phyloP scores from a whole-genome alignment of 2,329 filamentous ascomycete genomes.

The Daldinia sp. region DNA sequence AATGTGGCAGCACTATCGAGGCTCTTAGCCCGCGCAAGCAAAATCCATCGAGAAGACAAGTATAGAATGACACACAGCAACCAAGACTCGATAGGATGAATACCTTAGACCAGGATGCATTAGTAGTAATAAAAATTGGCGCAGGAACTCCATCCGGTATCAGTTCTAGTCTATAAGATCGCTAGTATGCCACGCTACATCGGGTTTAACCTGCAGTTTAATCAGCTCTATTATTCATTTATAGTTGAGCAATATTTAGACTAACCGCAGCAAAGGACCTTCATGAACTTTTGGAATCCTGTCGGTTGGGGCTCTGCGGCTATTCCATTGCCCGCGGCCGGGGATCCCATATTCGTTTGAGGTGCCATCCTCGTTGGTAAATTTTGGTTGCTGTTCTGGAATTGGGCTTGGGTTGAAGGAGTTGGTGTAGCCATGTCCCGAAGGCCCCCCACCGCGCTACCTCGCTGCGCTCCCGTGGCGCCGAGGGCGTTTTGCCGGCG shows the following conservation, averaged over 20 bases:
- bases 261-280: constrained; percentile 88
- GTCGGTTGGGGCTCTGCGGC: constrained; percentile 76
- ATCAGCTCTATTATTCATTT: constrained; percentile 2
- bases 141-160: constrained; percentile 41
- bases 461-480: constrained; percentile 77
- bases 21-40: constrained; percentile 10
- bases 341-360: constrained; percentile 67
- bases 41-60: constrained; percentile 17
- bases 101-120: constrained; percentile 40
- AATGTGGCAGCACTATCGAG: constrained; percentile 3
- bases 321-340: constrained; percentile 63
- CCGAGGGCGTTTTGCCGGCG: constrained; percentile 81
- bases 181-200: constrained; percentile 39
- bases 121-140: constrained; percentile 42
- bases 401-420: constrained; percentile 93
- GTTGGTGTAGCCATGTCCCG: constrained; percentile 84
- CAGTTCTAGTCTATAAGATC: constrained; percentile 45
- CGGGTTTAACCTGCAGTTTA: constrained; percentile 39
- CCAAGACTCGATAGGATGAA: constrained; percentile 36
- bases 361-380: constrained; percentile 71
- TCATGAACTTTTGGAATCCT: constrained; percentile 91
- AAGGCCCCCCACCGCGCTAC: constrained; percentile 75
- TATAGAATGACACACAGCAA: constrained; percentile 28
- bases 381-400: constrained; percentile 94
- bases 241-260: constrained; percentile 18